phyloP scores from a whole-genome alignment of 441 rosid species.

The Gossypium aridum region DNA sequence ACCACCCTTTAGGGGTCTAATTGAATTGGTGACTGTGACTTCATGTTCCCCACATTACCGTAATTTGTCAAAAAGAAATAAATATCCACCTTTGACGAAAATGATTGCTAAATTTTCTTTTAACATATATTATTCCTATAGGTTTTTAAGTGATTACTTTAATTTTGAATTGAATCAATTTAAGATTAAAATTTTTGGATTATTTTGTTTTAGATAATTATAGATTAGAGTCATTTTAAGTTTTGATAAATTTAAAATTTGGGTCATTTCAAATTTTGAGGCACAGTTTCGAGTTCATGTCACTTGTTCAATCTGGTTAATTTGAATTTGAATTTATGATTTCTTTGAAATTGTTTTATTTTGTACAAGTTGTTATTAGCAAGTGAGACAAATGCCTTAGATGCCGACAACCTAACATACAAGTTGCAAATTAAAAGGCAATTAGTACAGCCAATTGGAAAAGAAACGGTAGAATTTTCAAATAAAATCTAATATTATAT shows the following conservation, averaged over 20 bases:
- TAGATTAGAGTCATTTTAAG: no score
- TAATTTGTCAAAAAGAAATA: neutral
- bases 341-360: neutral
- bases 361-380: neutral
- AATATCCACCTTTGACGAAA: neutral
- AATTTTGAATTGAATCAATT: no score
- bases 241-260: no score
- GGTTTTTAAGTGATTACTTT: no score
- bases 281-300: no score
- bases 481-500: neutral
- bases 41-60: neutral
- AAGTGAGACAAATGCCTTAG: neutral
- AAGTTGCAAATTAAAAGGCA: neutral
- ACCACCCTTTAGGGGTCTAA: neutral
- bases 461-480: neutral
- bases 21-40: neutral
- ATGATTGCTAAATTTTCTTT: no score
- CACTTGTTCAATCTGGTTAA: no score
- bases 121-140: no score
- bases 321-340: neutral
- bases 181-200: no score
- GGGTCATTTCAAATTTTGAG: no score
- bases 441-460: neutral
- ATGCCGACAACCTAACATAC: neutral
- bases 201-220: no score